Percentiles rank a stretch among this genome's conserved stretches.
phyloP scores from a whole-genome alignment of 352 stramenopile genomes.

The Phytophthora podocarpi region DNA sequence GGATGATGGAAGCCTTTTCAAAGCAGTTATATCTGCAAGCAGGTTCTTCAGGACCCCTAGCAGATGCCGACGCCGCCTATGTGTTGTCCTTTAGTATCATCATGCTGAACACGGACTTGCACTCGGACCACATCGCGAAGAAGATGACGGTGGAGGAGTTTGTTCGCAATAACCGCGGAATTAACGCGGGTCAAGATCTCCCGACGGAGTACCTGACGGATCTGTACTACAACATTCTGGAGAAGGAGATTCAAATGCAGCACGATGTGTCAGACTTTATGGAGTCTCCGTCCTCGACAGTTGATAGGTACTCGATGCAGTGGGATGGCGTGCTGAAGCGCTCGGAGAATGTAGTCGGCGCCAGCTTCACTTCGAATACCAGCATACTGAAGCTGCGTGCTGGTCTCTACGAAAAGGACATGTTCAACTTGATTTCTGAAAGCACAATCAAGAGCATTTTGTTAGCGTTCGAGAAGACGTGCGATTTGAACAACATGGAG shows the following conservation, averaged over 20 bases:
- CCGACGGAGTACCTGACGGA: conserved; percentile 70
- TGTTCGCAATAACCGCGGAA: conserved; percentile 86
- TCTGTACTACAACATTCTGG: conserved; percentile 83
- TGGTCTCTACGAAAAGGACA: conserved; percentile 87
- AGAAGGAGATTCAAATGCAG: conserved; percentile 91
- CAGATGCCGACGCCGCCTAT: conserved; percentile 93
- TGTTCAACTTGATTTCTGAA: conserved; percentile 87
- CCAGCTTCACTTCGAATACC: conserved; percentile 86
- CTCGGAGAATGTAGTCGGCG: conserved; percentile 86
- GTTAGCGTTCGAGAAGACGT: conserved; percentile 84
- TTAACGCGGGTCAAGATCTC: conserved; percentile 82
- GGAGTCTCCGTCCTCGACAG: conserved; percentile 57
- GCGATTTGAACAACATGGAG: conserved; percentile 86
- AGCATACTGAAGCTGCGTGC: conserved; percentile 86
- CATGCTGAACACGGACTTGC: conserved; percentile 99
- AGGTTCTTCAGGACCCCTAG: conserved; percentile 55
- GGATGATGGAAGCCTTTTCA: conserved; percentile 97
- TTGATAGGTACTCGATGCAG: conserved; percentile 88
- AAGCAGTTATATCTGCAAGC: conserved; percentile 90
- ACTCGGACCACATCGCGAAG: conserved; percentile 91
- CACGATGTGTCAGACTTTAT: conserved; percentile 87
- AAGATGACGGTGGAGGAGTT: conserved; percentile 92
- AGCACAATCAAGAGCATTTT: conserved; percentile 81
- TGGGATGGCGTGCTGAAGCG: conserved; percentile 89
- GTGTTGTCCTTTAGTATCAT: conserved; percentile 99